These are phyloP conservation scores for Aquilaria malaccensis DNA, from an alignment of 345 rosid species.

Conservation along the genomic window DNA sequence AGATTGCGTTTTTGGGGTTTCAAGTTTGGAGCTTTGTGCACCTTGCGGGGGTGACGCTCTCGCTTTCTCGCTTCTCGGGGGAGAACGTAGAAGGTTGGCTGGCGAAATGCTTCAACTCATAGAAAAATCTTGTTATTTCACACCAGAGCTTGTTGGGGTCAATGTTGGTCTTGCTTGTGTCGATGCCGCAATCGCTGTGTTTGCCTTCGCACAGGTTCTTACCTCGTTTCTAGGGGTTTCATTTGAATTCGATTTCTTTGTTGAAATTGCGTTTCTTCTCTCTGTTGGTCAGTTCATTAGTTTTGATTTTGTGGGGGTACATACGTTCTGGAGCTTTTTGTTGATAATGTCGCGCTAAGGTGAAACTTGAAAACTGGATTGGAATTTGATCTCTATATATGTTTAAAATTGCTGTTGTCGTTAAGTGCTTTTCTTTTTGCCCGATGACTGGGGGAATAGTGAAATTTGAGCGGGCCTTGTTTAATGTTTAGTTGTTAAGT, in stretches of 20 bases:
- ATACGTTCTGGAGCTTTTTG: neutral
- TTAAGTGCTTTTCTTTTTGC: neutral
- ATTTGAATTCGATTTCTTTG: neutral
- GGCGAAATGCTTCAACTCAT: slow-evolving; percentile 18
- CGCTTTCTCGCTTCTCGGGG: slow-evolving; percentile 7
- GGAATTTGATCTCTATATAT: neutral
- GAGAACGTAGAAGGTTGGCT: neutral
- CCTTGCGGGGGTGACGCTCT: slow-evolving; percentile 6
- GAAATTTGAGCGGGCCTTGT: too few relatives aligned
- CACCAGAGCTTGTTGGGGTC: slow-evolving; percentile 23
- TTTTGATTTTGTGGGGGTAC: neutral
- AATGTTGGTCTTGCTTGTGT: slow-evolving; percentile 36
- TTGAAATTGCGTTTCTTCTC: neutral
- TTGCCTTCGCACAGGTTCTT: slow-evolving; percentile 46
- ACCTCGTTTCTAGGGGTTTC: neutral
- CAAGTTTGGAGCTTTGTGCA: slow-evolving; percentile 4
- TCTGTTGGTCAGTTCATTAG: slow-evolving; percentile 1
- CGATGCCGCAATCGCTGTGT: slow-evolving; percentile 33
- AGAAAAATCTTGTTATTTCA: slow-evolving; percentile 28
- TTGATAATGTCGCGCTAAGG: neutral
- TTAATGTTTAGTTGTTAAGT: too few relatives aligned
- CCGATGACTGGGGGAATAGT: too few relatives aligned
- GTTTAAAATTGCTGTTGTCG: neutral
- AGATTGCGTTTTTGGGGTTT: slow-evolving; percentile 13
- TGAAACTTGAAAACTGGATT: neutral